A percentile compares a stretch with the other conserved stretches of the same genome.
Evolutionary conservation across 352 stramenopile genomes (phyloP).

Genomic region (Phytopythium mirpurense): DNA sequence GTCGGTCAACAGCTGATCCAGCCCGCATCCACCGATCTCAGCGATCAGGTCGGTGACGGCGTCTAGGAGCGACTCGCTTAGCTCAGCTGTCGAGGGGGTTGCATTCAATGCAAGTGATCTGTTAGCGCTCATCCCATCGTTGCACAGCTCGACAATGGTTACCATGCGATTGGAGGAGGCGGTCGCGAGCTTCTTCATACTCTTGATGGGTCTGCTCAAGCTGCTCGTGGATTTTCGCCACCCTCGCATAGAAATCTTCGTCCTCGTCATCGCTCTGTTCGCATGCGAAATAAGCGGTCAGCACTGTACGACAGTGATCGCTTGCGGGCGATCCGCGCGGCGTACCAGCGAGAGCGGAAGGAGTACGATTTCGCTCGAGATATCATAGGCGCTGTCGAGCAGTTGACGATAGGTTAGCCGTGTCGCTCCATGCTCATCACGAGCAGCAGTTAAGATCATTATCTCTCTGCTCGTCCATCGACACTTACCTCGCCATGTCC

Average conservation of each 20-base stretch:
- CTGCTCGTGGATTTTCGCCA: not conserved
- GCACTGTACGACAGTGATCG: not conserved
- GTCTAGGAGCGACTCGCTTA: constrained; percentile 38
- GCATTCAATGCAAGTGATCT: constrained; percentile 1
- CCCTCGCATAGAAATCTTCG: constrained; percentile 1
- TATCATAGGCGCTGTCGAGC: not conserved
- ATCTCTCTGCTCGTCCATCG: not conserved
- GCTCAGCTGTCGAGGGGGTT: constrained; percentile 18
- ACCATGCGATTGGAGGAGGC: constrained; percentile 36
- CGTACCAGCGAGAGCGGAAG: not conserved
- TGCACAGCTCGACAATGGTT: not conserved
- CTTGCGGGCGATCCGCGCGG: not conserved
- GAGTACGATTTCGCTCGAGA: constrained; percentile 2
- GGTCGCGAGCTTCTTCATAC: constrained; percentile 17
- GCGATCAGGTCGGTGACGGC: constrained; percentile 33
- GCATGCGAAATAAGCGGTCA: not conserved
- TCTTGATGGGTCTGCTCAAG: constrained; percentile 10
- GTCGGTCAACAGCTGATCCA: constrained; percentile 26
- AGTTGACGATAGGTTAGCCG: not conserved
- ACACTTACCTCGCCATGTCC: too few species aligned
- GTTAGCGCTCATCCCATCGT: not conserved
- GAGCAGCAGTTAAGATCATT: not conserved
- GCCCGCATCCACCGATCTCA: constrained; percentile 34
- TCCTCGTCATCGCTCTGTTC: not conserved
- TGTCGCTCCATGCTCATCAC: not conserved